These are phyloP conservation scores for Cryptococcus sp. DNA, from an alignment of 1,284 basidiomycete species.

Conservation along the genomic window DNA sequence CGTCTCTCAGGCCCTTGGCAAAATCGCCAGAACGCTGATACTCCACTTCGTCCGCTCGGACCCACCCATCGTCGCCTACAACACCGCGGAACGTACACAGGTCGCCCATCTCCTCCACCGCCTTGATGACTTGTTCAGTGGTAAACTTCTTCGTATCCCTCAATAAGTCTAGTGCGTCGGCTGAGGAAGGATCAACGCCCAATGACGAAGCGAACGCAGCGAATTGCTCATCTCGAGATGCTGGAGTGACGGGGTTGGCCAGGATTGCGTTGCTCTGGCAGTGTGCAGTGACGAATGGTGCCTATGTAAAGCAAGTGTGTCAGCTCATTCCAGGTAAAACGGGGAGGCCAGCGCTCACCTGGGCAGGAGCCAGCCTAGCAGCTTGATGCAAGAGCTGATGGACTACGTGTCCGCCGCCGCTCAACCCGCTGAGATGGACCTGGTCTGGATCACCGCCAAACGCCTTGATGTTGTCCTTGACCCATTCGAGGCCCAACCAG, in stretches of 20 bases:
- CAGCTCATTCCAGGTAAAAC: not conserved
- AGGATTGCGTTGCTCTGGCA: conserved; percentile 73
- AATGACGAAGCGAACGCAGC: conserved; percentile 62
- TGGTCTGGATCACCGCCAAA: conserved; percentile 63
- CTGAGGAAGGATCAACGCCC: conserved; percentile 59
- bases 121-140: conserved; percentile 58
- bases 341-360: conserved; percentile 11
- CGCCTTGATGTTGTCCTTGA: conserved; percentile 61
- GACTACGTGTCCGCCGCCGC: conserved; percentile 72
- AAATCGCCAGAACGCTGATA: conserved; percentile 68
- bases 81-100: conserved; percentile 70
- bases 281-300: conserved; percentile 67
- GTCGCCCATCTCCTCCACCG: conserved; percentile 58
- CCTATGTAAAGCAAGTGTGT: conserved; percentile 29
- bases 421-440: conserved; percentile 69
- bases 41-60: conserved; percentile 60
- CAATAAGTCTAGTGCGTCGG: conserved; percentile 59
- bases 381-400: conserved; percentile 72
- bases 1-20: conserved; percentile 60
- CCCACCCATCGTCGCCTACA: conserved; percentile 63
- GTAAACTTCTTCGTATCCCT: conserved; percentile 59
- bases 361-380: conserved; percentile 62
- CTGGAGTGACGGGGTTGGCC: conserved; percentile 55
- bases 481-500: conserved; percentile 66
- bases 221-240: conserved; percentile 65